These are phyloP conservation scores for Falciphora oryzae DNA, from an alignment of 2,329 filamentous ascomycete genomes.

Conservation along the genomic window DNA sequence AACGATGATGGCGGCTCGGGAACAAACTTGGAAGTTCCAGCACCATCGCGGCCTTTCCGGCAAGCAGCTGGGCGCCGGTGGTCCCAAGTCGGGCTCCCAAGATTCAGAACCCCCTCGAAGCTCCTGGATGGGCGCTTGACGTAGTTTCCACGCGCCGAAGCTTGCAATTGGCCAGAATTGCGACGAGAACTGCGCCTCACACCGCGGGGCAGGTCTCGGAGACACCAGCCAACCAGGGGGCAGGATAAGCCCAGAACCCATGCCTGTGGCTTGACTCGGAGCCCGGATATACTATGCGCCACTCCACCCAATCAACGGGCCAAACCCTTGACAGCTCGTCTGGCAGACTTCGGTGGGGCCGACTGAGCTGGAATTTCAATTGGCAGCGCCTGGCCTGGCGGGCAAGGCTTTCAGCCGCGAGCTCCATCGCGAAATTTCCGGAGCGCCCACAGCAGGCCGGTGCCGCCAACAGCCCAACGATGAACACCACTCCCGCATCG, in stretches of 20 bases:
- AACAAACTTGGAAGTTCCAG: not conserved
- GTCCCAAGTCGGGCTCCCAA: not conserved
- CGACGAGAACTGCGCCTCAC: no score
- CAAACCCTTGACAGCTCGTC: no score
- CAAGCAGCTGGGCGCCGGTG: not conserved
- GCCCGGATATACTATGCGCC: no score
- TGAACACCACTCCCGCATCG: constrained; percentile 15
- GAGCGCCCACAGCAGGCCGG: not conserved
- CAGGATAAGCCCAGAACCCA: no score
- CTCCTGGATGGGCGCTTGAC: not conserved
- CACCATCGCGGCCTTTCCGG: not conserved
- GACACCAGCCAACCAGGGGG: no score
- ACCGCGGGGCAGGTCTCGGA: no score
- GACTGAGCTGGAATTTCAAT: no score
- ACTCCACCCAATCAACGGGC: no score
- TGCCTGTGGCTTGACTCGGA: no score
- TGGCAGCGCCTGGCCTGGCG: no score
- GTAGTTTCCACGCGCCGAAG: not conserved
- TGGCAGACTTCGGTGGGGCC: no score
- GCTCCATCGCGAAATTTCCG: not conserved
- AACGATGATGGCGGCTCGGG: constrained; percentile 1
- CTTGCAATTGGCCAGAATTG: not conserved
- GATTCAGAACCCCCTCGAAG: constrained; percentile 1
- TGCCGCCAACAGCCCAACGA: constrained; percentile 9
- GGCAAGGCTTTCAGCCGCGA: not conserved